Percentiles rank a stretch among this genome's conserved stretches.
Evolutionary conservation across 208 protist species (phyloP).

Genomic region (Histomonas meleagridis): DNA sequence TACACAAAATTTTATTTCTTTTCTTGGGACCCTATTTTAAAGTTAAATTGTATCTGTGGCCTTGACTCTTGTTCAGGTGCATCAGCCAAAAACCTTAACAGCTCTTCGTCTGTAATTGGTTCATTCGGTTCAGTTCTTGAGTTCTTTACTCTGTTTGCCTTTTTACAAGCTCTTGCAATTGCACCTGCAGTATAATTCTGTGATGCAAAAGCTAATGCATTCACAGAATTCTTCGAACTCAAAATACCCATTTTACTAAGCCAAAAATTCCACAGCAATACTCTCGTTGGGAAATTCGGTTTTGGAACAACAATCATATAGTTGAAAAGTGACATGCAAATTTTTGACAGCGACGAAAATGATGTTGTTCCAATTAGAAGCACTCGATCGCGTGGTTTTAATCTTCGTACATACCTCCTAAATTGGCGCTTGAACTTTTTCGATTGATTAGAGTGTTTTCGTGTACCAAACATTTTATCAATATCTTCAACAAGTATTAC

Average conservation of each 20-base stretch:
- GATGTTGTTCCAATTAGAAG: background rate
- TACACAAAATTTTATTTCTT: too few species aligned
- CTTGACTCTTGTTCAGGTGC: background rate
- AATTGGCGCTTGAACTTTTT: conserved; percentile 15
- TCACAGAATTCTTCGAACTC: background rate
- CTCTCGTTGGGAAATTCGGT: background rate
- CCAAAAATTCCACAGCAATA: background rate
- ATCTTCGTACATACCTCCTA: background rate
- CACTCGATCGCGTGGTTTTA: background rate
- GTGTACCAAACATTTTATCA: background rate
- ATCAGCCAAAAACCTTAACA: background rate
- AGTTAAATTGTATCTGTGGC: background rate
- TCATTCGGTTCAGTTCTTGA: conserved; percentile 27
- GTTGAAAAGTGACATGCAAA: background rate
- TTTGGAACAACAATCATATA: background rate
- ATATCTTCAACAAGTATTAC: conserved; percentile 23
- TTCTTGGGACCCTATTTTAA: too few species aligned
- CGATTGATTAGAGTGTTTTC: background rate
- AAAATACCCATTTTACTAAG: background rate
- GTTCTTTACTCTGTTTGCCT: background rate
- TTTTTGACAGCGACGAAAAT: background rate
- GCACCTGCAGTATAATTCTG: background rate
- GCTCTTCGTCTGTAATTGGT: background rate
- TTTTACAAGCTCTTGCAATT: background rate
- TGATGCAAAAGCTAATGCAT: background rate